Conservation (phyloP, 2,329 filamentous ascomycete species). For the Claviceps sp. region DNA sequence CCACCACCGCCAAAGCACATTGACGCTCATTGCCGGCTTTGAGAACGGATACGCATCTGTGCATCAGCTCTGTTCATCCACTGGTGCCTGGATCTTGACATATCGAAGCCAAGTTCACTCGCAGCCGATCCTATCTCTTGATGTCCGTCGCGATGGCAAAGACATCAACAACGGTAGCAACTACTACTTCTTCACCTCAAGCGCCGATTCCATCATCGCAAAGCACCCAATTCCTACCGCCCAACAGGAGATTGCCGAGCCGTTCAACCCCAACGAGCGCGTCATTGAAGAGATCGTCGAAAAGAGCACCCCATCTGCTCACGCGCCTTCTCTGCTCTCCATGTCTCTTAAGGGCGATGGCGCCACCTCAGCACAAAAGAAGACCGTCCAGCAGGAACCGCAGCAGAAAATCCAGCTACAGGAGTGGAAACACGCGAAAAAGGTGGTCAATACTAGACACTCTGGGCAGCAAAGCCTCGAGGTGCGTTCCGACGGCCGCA, state of each 20-base stretch:
- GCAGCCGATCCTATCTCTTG: slow-evolving; percentile 71
- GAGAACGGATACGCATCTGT: slow-evolving; percentile 71
- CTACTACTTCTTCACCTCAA: slow-evolving; percentile 61
- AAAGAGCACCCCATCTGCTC: slow-evolving; percentile 7
- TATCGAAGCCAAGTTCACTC: slow-evolving; percentile 58
- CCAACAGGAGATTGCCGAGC: slow-evolving; percentile 12
- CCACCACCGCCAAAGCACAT: slow-evolving; percentile 30
- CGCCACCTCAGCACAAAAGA: background rate
- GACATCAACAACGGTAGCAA: slow-evolving; percentile 14
- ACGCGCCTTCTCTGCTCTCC: slow-evolving; percentile 13
- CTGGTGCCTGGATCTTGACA: slow-evolving; percentile 32
- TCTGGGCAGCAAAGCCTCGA: slow-evolving; percentile 74
- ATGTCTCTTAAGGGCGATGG: slow-evolving; percentile 8
- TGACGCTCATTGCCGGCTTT: slow-evolving; percentile 64
- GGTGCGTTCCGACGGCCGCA: slow-evolving; percentile 64
- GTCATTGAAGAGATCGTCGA: background rate
- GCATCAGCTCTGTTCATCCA: slow-evolving; percentile 32
- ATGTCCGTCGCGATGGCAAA: slow-evolving; percentile 29
- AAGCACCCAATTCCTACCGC: slow-evolving; percentile 53
- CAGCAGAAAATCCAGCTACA: slow-evolving; percentile 10
- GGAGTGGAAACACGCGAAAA: slow-evolving; percentile 37
- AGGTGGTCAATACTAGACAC: slow-evolving; percentile 65
- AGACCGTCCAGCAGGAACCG: background rate
- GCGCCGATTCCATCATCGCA: slow-evolving; percentile 66
- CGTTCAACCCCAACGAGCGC: slow-evolving; percentile 4